Evolutionary conservation across 2,329 filamentous ascomycete species (phyloP).

Genomic region (Pleomassaria siparia): DNA sequence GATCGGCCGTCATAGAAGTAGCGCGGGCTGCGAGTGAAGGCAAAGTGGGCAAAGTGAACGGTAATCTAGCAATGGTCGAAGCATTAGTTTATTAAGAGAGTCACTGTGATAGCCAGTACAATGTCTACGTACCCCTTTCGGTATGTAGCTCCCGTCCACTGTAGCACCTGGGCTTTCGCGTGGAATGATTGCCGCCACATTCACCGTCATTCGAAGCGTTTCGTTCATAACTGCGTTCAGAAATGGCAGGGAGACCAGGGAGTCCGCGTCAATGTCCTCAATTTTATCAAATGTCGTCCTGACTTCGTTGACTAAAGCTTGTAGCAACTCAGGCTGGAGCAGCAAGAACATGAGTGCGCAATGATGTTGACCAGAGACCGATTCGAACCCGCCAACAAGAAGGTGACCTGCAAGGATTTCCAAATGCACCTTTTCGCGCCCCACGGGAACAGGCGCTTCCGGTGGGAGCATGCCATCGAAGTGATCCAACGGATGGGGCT

Average conservation of each 20-base stretch:
- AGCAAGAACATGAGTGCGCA: slow-evolving; percentile 2
- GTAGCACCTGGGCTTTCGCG: slow-evolving; percentile 4
- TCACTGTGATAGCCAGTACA: slow-evolving; percentile 2
- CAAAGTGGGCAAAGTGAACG: slow-evolving; percentile 6
- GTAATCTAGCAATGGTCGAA: slow-evolving; percentile 6
- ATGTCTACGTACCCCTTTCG: slow-evolving; percentile 9
- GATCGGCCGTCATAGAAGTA: slow-evolving; percentile 8
- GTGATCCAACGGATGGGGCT: neutral
- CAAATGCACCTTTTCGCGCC: neutral
- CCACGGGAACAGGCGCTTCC: neutral
- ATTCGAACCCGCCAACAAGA: neutral
- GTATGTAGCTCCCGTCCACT: slow-evolving; percentile 9
- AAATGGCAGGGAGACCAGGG: slow-evolving; percentile 7
- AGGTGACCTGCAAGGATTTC: neutral
- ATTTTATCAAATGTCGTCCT: slow-evolving; percentile 6
- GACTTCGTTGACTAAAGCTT: slow-evolving; percentile 3
- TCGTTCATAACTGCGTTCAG: slow-evolving; percentile 11
- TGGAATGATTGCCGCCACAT: neutral
- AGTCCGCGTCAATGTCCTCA: slow-evolving; percentile 4
- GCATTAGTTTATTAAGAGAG: slow-evolving; percentile 6
- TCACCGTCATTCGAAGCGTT: slow-evolving; percentile 7
- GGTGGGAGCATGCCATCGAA: slow-evolving; percentile 1
- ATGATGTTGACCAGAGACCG: neutral
- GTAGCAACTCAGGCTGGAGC: neutral
- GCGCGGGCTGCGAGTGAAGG: slow-evolving; percentile 5